Conservation (phyloP, 139 green algal genomes). For the Parachlorella kessleri region DNA sequence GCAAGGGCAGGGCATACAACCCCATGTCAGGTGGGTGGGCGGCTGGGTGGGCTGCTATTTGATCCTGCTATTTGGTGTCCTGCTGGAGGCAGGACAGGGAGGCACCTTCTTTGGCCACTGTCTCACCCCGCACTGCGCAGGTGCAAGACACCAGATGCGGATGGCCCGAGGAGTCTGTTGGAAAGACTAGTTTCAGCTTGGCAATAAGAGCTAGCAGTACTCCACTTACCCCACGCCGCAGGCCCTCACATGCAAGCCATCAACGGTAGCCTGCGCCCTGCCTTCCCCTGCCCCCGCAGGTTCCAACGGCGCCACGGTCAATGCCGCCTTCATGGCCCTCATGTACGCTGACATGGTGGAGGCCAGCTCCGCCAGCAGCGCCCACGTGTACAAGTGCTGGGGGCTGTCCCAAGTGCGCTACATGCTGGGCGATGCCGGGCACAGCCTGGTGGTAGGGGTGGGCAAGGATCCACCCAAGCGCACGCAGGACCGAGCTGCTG, state of each 20-base stretch:
- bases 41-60: too few species aligned
- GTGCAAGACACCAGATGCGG: too few species aligned
- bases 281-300: not conserved
- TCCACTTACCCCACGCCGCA: too few species aligned
- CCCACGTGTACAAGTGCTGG: slow-evolving; percentile 62
- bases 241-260: too few species aligned
- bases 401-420: slow-evolving; percentile 61
- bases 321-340: slow-evolving; percentile 57
- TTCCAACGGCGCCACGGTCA: slow-evolving; percentile 60
- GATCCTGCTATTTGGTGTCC: too few species aligned
- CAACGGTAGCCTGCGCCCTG: too few species aligned
- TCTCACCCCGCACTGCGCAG: too few species aligned
- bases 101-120: too few species aligned
- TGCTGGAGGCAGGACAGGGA: too few species aligned
- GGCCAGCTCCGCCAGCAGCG: not conserved
- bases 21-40: slow-evolving; percentile 4
- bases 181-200: too few species aligned
- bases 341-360: slow-evolving; percentile 47
- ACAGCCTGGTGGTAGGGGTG: slow-evolving; percentile 45
- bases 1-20: slow-evolving; percentile 55
- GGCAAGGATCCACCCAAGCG: slow-evolving; percentile 50
- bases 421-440: slow-evolving; percentile 59
- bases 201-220: too few species aligned
- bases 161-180: too few species aligned
- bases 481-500: slow-evolving; percentile 61